phyloP scores from a whole-genome alignment of 108 stramenopile species.

The Phaeodactylum tricornutum region DNA sequence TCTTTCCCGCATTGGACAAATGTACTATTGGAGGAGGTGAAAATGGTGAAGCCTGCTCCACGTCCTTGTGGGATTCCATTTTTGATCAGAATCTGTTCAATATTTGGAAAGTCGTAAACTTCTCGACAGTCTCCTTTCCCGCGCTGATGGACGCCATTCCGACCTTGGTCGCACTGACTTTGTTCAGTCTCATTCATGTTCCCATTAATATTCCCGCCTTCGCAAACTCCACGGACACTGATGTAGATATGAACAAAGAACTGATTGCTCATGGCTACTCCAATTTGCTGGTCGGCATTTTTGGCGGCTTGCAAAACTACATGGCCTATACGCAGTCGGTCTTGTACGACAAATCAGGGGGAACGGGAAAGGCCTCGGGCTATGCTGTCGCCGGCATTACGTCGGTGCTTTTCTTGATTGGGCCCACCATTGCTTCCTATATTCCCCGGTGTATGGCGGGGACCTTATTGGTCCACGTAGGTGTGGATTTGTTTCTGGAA shows the following conservation, averaged over 20 bases:
- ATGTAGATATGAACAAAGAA: slow-evolving; percentile 73
- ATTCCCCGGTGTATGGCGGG: slow-evolving; percentile 83
- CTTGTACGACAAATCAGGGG: slow-evolving; percentile 65
- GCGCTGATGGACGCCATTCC: slow-evolving; percentile 44
- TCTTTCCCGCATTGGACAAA: slow-evolving; percentile 61
- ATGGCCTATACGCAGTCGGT: slow-evolving; percentile 61
- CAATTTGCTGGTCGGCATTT: slow-evolving; percentile 47
- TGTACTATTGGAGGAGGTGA: neutral
- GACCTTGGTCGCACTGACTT: slow-evolving; percentile 44
- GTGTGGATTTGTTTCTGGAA: slow-evolving; percentile 73
- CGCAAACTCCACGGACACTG: slow-evolving; percentile 51
- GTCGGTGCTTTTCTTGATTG: slow-evolving; percentile 51
- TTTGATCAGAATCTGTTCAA: slow-evolving; percentile 28
- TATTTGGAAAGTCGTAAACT: slow-evolving; percentile 24
- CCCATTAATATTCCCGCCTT: slow-evolving; percentile 86
- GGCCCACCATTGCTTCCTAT: slow-evolving; percentile 40
- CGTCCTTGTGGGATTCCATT: too few relatives aligned
- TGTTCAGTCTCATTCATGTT: slow-evolving; percentile 75
- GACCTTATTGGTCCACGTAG: slow-evolving; percentile 73
- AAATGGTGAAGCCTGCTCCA: slow-evolving; percentile 3
- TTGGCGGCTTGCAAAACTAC: slow-evolving; percentile 70
- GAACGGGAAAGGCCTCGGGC: slow-evolving; percentile 36
- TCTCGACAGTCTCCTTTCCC: slow-evolving; percentile 41
- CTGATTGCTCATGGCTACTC: slow-evolving; percentile 68
- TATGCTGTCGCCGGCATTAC: slow-evolving; percentile 31